Base-by-base conservation (phyloP, 805 yeast genomes). In the Maudiozyma pseudohumilis region DNA sequence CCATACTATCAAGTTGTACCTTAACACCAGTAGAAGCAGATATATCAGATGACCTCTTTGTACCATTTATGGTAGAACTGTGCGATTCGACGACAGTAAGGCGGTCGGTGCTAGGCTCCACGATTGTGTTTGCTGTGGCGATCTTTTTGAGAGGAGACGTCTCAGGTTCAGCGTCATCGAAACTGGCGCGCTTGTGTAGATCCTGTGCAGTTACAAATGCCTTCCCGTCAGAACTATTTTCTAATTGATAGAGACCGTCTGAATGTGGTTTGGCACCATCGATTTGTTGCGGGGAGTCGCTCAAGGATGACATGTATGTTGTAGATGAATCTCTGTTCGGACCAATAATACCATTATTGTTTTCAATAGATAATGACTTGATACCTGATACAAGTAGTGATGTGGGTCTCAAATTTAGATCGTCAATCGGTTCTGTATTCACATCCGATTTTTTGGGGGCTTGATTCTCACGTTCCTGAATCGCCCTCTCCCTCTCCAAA, bases 151-250 rank as follows among this genome's bases (percentile, higher is more conserved):
- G 32, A 15, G 22, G 29, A 18, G 16, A 26, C 6, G 38, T 15
- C 6, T 10, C 7, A 10, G 4, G 6, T 11, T n/a, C 20, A 13
- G 12, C 20, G 11, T 18, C 24, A 15, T 34, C 34, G 17, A 1
- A 22, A 9, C 35, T 40, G 13, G n/a, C 13, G 10, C 11, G 5
- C 2, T 17, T 18, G 5, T 25, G 30, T 11, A 29, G 52, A 48
- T 27, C 60, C 26, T 50, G 48, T 2, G 61, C 61, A 4, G 61
- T 57, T 4, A 53, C 50, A 32, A 46, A 57, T 6, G 39, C 51
- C 28, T 44, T 46, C 6, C 46, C 49, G 30, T 51, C 51, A 7
- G 57, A 51, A 5, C 53, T 40, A 25, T 51, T 47, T n/a, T 55
- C 57, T 23, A 54, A 40, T 36, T 46, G 41, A 32, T 54, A 54